phyloP scores from a whole-genome alignment of 768 basidiomycete genomes.

The Boletus pseudo-olivaceus region DNA sequence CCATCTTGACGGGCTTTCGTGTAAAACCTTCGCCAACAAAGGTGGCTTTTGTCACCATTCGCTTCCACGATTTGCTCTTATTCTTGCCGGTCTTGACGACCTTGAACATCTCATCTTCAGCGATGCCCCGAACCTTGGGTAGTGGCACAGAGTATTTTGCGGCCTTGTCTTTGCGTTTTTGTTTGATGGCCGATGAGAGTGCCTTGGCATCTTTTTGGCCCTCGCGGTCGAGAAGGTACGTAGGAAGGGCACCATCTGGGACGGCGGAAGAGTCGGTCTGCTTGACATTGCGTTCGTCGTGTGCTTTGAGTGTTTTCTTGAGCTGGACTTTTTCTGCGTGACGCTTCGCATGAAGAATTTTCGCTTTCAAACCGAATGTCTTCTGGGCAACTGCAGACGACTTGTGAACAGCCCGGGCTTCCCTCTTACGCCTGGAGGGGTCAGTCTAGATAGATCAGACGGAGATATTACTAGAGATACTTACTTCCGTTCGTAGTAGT shows the following conservation, averaged over 20 bases:
- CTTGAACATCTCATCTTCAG: slow-evolving; percentile 99
- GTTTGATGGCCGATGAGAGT: slow-evolving; percentile 92
- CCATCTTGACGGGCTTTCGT: slow-evolving; percentile 98
- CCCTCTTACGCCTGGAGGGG: slow-evolving; percentile 66
- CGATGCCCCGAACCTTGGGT: slow-evolving; percentile 96
- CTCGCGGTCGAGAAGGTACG: slow-evolving; percentile 95
- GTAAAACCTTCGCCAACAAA: slow-evolving; percentile 99
- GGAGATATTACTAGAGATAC: slow-evolving; percentile 26
- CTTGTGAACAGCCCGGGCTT: slow-evolving; percentile 73
- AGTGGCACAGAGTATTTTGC: slow-evolving; percentile 96
- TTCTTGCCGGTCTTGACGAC: slow-evolving; percentile 97
- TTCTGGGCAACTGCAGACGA: slow-evolving; percentile 87
- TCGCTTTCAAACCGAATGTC: slow-evolving; percentile 94
- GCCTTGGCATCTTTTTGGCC: slow-evolving; percentile 99
- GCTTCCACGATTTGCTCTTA: slow-evolving; percentile 96
- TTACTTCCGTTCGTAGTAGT: slow-evolving; percentile 93
- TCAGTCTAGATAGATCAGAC: background rate
- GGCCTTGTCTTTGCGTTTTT: slow-evolving; percentile 98
- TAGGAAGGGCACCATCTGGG: slow-evolving; percentile 89
- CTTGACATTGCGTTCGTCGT: slow-evolving; percentile 98
- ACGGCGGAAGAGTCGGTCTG: slow-evolving; percentile 79
- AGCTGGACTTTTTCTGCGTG: slow-evolving; percentile 98
- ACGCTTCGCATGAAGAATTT: slow-evolving; percentile 94
- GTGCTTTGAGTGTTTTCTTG: slow-evolving; percentile 99
- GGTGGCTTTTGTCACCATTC: slow-evolving; percentile 99